Evolutionary conservation across 2,329 filamentous ascomycete genomes (phyloP).

Genomic region (Venturiaceae sp.): DNA sequence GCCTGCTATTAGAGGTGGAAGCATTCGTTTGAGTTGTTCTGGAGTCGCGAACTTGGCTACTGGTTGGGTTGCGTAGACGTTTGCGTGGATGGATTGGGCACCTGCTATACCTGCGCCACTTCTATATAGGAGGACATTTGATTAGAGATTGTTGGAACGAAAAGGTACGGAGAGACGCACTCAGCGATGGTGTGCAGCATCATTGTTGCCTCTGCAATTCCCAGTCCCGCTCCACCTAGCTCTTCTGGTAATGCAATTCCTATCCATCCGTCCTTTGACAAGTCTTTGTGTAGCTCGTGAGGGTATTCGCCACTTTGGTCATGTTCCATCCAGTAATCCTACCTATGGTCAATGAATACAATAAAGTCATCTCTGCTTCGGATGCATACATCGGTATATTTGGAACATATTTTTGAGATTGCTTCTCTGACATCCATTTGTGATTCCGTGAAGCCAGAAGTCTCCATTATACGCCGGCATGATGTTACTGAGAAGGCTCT

Average conservation of each 20-base stretch:
- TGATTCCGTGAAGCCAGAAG: conserved; percentile 60
- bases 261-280: conserved; percentile 70
- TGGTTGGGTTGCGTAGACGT: conserved; percentile 66
- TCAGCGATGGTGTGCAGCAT: conserved; percentile 80
- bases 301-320: conserved; percentile 65
- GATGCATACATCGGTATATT: conserved; percentile 49
- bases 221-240: conserved; percentile 64
- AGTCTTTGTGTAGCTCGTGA: conserved; percentile 62
- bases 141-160: background rate
- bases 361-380: background rate
- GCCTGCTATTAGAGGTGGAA: conserved; percentile 64
- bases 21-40: conserved; percentile 52
- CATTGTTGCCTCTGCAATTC: conserved; percentile 74
- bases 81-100: conserved; percentile 48
- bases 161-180: conserved; percentile 22
- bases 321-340: conserved; percentile 63
- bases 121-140: conserved; percentile 15
- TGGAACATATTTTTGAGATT: conserved; percentile 56
- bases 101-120: conserved; percentile 69
- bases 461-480: conserved; percentile 53
- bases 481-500: conserved; percentile 21
- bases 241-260: conserved; percentile 70
- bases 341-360: conserved; percentile 5
- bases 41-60: conserved; percentile 62
- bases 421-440: conserved; percentile 65